These are phyloP conservation scores for Dissophora ornata DNA, from an alignment of 192 early-diverging fungal species.

Conservation along the genomic window DNA sequence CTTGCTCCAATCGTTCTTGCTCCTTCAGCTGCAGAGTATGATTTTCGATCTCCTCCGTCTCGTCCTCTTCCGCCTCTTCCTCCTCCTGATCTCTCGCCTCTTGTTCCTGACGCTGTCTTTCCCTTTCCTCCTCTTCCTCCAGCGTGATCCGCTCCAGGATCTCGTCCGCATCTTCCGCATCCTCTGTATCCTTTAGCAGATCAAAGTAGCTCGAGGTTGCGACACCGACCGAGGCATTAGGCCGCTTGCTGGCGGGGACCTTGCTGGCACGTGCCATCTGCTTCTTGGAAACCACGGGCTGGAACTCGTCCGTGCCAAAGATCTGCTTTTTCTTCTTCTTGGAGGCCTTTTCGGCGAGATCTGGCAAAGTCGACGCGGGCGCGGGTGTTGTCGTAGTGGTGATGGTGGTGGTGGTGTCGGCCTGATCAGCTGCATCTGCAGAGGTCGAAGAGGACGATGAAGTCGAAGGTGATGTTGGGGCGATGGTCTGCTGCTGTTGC, in stretches of 20 bases:
- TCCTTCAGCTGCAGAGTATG: slow-evolving; percentile 1
- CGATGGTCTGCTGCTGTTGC: slow-evolving; percentile 3
- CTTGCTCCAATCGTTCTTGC: slow-evolving; percentile 5
- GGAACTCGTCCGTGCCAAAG: slow-evolving; percentile 55
- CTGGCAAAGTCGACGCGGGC: not conserved
- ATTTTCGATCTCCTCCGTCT: not conserved
- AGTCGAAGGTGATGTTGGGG: not conserved
- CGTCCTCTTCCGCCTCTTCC: not conserved
- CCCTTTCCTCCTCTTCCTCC: slow-evolving; percentile 28
- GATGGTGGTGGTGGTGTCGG: not conserved
- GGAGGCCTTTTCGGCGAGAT: slow-evolving; percentile 19
- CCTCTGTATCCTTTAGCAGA: slow-evolving; percentile 45
- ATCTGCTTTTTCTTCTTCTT: slow-evolving; percentile 55
- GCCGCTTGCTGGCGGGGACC: slow-evolving; percentile 6
- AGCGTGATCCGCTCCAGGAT: slow-evolving; percentile 36
- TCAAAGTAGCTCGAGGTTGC: slow-evolving; percentile 52
- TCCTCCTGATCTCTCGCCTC: slow-evolving; percentile 2
- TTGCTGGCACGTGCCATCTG: slow-evolving; percentile 45
- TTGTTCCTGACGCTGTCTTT: slow-evolving; percentile 12
- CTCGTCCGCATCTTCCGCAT: slow-evolving; percentile 27
- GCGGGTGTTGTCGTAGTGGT: not conserved
- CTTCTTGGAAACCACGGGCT: slow-evolving; percentile 53
- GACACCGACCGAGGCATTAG: slow-evolving; percentile 39
- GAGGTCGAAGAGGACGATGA: not conserved
- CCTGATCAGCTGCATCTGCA: slow-evolving; percentile 1